A percentile compares a stretch with the other conserved stretches of the same genome.
Conservation (phyloP, 108 stramenopile species). For the Discostella pseudostelligera region DNA sequence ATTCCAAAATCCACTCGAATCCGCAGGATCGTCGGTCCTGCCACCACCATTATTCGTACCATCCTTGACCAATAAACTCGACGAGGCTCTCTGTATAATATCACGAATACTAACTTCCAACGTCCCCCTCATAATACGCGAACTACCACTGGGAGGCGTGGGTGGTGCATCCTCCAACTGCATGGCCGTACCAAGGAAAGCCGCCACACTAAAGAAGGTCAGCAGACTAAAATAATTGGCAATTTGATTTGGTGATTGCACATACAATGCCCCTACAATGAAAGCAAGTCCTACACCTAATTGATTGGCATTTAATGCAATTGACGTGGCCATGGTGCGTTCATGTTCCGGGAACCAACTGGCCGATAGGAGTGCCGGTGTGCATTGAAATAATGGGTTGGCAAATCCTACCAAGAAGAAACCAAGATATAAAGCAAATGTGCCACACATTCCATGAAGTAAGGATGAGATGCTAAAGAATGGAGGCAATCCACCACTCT, state of each 20-base stretch:
- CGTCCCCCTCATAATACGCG: conserved; percentile 50
- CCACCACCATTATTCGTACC: conserved; percentile 16
- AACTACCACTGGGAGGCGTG: conserved; percentile 79
- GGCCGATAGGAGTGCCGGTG: conserved; percentile 77
- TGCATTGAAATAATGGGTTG: conserved; percentile 87
- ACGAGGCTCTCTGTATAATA: conserved; percentile 37
- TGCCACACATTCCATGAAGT: conserved; percentile 50
- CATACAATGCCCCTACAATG: conserved; percentile 76
- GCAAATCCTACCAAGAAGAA: conserved; percentile 84
- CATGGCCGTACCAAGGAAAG: conserved; percentile 65
- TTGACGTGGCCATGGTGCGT: conserved; percentile 82
- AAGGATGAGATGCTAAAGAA: conserved; percentile 33
- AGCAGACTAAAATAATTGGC: conserved; percentile 68
- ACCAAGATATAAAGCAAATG: conserved; percentile 68
- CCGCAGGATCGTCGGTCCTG: neutral
- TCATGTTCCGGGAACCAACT: conserved; percentile 86
- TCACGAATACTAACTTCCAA: conserved; percentile 40
- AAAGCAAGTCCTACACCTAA: conserved; percentile 84
- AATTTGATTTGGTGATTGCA: conserved; percentile 59
- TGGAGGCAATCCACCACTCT: conserved; percentile 75
- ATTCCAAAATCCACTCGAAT: neutral
- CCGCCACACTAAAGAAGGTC: conserved; percentile 57
- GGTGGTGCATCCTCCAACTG: conserved; percentile 88
- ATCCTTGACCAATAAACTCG: conserved; percentile 30
- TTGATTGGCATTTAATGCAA: conserved; percentile 86